phyloP scores from a whole-genome alignment of 768 basidiomycete species.

The Amanita subjunquillea region DNA sequence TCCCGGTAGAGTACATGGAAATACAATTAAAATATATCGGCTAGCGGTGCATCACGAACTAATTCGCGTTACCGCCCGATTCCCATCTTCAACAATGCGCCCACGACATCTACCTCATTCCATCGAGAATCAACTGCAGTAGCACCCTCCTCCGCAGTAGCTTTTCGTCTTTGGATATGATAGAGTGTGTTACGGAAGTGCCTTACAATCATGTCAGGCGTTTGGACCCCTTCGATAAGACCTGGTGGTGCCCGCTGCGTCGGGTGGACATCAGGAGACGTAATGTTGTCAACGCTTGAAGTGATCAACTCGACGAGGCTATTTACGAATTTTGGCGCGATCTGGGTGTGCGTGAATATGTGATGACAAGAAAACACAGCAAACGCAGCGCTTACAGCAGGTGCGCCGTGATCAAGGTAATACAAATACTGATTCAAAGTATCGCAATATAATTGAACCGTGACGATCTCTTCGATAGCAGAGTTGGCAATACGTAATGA shows the following conservation, averaged over 20 bases:
- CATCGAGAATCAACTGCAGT: slow-evolving; percentile 46
- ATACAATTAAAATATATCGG: too few species aligned
- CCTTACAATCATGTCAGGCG: slow-evolving; percentile 86
- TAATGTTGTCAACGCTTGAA: slow-evolving; percentile 85
- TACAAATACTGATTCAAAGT: slow-evolving; percentile 94
- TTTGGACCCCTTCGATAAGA: slow-evolving; percentile 84
- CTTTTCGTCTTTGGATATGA: slow-evolving; percentile 76
- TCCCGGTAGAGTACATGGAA: too few species aligned
- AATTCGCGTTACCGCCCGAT: slow-evolving; percentile 35
- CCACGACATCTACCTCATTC: slow-evolving; percentile 83
- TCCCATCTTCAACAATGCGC: slow-evolving; percentile 86
- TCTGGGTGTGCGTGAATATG: slow-evolving; percentile 27
- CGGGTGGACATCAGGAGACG: slow-evolving; percentile 80
- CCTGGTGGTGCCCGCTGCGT: slow-evolving; percentile 82
- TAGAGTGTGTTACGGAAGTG: slow-evolving; percentile 89
- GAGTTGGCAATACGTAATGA: slow-evolving; percentile 93
- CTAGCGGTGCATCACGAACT: too few species aligned
- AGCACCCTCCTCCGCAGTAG: slow-evolving; percentile 28
- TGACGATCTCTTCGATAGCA: slow-evolving; percentile 94
- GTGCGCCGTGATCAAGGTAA: slow-evolving; percentile 89
- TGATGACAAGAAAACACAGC: background rate
- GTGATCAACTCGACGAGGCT: slow-evolving; percentile 94
- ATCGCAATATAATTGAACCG: slow-evolving; percentile 92
- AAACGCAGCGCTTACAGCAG: slow-evolving; percentile 55
- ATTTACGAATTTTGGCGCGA: slow-evolving; percentile 94